Evolutionary conservation across 2,329 filamentous ascomycete genomes (phyloP).

Genomic region (Allantophomopsis lycopodina): DNA sequence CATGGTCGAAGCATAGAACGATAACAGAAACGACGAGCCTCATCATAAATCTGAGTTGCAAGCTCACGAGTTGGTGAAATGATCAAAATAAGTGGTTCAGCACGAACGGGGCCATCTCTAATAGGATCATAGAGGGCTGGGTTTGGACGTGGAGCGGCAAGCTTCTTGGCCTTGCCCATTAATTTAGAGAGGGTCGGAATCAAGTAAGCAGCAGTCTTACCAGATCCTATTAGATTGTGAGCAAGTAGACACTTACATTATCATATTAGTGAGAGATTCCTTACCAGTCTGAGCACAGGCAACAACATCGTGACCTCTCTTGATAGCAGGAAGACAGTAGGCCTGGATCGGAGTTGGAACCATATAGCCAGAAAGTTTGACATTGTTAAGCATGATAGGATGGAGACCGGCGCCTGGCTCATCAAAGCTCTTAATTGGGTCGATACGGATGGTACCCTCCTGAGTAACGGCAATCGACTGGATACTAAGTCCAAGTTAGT

Average conservation of each 20-base stretch:
- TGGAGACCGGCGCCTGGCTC: constrained; percentile 60
- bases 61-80: constrained; percentile 82
- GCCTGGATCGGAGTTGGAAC: constrained; percentile 77
- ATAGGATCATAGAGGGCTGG: constrained; percentile 37
- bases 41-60: constrained; percentile 89
- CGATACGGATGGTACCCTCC: constrained; percentile 37
- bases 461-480: constrained; percentile 38
- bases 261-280: constrained; percentile 15
- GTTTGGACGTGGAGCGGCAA: constrained; percentile 66
- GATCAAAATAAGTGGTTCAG: constrained; percentile 79
- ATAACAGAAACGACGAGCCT: constrained; percentile 85
- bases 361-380: constrained; percentile 57
- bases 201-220: constrained; percentile 89
- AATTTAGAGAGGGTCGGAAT: constrained; percentile 80
- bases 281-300: constrained; percentile 86
- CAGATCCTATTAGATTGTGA: constrained; percentile 51
- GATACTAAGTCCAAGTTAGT: constrained; percentile 30
- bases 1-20: constrained; percentile 88
- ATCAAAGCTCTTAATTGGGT: constrained; percentile 44
- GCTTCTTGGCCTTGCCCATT: constrained; percentile 90
- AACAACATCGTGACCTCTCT: constrained; percentile 68
- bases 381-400: constrained; percentile 67
- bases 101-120: constrained; percentile 37
- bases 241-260: neutral
- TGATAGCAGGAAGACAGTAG: constrained; percentile 70